Evolutionary conservation across 2,329 filamentous ascomycete species (phyloP).

Genomic region (Fonsecaea nubica): DNA sequence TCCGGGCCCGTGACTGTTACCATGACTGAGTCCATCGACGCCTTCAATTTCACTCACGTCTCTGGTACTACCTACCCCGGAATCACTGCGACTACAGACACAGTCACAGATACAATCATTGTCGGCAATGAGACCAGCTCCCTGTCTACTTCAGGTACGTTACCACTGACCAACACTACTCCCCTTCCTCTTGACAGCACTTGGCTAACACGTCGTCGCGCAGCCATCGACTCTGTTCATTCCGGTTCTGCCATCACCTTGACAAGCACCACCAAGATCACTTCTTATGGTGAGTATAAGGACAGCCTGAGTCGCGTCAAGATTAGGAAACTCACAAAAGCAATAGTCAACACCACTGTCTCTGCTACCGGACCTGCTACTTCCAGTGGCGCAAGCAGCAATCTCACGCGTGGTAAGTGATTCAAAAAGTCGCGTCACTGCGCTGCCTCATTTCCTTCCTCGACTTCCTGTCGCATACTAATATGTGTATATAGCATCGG

Average conservation of each 20-base stretch:
- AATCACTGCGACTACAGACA: neutral
- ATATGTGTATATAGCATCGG: slow-evolving; percentile 3
- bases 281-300: slow-evolving; percentile 5
- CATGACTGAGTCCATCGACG: slow-evolving; percentile 2
- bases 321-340: slow-evolving; percentile 8
- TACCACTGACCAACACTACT: neutral
- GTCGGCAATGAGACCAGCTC: neutral
- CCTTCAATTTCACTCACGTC: neutral
- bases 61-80: neutral
- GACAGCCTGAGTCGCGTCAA: neutral
- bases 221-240: neutral
- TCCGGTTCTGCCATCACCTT: slow-evolving; percentile 7
- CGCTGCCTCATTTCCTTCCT: neutral
- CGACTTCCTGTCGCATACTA: neutral
- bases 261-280: slow-evolving; percentile 10
- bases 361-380: slow-evolving; percentile 7
- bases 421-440: neutral
- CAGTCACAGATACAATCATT: slow-evolving; percentile 9
- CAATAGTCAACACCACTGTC: slow-evolving; percentile 9
- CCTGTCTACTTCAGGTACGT: slow-evolving; percentile 10
- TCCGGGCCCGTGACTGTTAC: slow-evolving; percentile 7
- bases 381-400: neutral
- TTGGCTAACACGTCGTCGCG: slow-evolving; percentile 1
- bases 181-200: neutral
- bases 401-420: slow-evolving; percentile 1